Conservation (phyloP, 2,329 filamentous ascomycete genomes). For the Orbilia blumenaviensis region DNA sequence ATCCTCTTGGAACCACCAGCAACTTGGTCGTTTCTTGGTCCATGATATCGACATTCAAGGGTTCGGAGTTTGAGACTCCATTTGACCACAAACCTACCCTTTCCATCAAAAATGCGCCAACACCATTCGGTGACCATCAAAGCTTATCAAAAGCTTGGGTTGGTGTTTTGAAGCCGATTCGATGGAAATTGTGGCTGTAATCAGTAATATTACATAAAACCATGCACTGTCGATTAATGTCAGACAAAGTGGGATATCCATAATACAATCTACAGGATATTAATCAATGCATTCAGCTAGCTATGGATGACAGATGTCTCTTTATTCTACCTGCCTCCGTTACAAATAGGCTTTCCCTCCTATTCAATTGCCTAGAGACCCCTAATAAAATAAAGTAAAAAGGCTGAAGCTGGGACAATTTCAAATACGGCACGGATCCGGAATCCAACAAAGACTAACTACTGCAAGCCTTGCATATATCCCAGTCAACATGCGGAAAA, state of each 20-base stretch:
- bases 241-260: neutral
- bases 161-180: neutral
- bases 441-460: slow-evolving; percentile 3
- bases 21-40: slow-evolving; percentile 12
- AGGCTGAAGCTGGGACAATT: neutral
- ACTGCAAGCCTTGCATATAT: neutral
- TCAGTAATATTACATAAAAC: slow-evolving; percentile 7
- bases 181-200: neutral
- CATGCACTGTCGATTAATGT: neutral
- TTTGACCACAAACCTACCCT: slow-evolving; percentile 22
- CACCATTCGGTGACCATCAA: slow-evolving; percentile 9
- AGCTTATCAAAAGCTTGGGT: slow-evolving; percentile 32
- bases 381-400: neutral
- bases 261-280: too few relatives aligned
- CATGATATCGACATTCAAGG: slow-evolving; percentile 11
- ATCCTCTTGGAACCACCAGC: slow-evolving; percentile 13
- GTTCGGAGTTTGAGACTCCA: neutral
- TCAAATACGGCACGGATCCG: neutral
- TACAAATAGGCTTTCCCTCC: neutral
- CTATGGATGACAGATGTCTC: neutral
- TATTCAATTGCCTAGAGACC: neutral
- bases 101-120: slow-evolving; percentile 25
- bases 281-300: neutral
- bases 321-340: neutral
- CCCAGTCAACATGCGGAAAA: neutral